phyloP scores from a whole-genome alignment of 306 rosid genomes.

The Rosa chinensis region DNA sequence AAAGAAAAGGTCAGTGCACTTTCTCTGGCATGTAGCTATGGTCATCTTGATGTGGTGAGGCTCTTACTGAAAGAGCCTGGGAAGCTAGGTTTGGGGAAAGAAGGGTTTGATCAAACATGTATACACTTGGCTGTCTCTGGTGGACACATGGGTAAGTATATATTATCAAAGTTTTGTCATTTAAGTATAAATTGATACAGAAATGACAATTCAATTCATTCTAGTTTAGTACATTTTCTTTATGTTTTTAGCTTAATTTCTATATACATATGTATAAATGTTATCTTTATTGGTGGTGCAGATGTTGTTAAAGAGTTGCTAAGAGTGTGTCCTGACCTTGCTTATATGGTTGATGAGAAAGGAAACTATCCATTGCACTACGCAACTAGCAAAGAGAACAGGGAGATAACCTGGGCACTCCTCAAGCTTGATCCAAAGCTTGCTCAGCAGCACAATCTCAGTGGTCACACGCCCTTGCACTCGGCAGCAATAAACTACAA shows the following conservation, averaged over 20 bases:
- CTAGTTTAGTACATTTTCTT: not conserved
- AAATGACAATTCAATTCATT: not conserved
- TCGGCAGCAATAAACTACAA: conserved; percentile 57
- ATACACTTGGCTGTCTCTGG: conserved; percentile 57
- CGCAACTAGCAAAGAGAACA: conserved; percentile 43
- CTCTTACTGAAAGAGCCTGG: conserved; percentile 39
- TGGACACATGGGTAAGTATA: conserved; percentile 55
- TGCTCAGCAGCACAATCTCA: conserved; percentile 47
- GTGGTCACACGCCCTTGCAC: conserved; percentile 71
- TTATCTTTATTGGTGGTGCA: conserved; percentile 23
- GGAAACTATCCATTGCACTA: conserved; percentile 62
- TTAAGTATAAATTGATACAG: not conserved
- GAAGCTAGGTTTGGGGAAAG: conserved; percentile 26
- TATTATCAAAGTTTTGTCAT: not conserved
- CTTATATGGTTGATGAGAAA: conserved; percentile 37
- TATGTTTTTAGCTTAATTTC: not conserved
- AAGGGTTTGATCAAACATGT: conserved; percentile 46
- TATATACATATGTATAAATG: not conserved
- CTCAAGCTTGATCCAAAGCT: conserved; percentile 44
- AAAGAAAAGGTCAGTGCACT: conserved; percentile 36
- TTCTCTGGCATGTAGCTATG: conserved; percentile 45
- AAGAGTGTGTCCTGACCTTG: conserved; percentile 39
- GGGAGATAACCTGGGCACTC: conserved; percentile 52
- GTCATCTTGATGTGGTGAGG: conserved; percentile 47
- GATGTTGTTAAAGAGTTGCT: conserved; percentile 63